These are phyloP conservation scores for Dioscorea zingiberensis DNA, from an alignment of 106 monocot genomes.

Conservation along the genomic window DNA sequence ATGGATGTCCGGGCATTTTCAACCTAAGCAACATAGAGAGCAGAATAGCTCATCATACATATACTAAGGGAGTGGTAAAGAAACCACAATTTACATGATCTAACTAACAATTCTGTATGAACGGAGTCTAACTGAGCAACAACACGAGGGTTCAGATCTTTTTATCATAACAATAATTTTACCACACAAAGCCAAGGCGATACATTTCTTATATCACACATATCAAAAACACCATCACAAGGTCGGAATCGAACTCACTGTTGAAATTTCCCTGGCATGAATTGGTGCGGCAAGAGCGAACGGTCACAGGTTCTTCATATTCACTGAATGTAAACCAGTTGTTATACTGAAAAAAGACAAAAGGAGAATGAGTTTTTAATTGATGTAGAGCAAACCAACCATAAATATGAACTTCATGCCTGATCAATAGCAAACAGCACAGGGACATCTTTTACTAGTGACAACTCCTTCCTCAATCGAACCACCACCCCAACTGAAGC, in stretches of 20 bases:
- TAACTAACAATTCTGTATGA: too few species aligned
- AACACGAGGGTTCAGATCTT: too few species aligned
- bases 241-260: constrained; percentile 30
- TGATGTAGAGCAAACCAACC: not conserved
- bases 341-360: constrained; percentile 60
- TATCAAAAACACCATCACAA: too few species aligned
- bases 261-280: constrained; percentile 86
- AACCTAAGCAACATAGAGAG: too few species aligned
- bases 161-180: too few species aligned
- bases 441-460: constrained; percentile 84
- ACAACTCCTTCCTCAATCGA: constrained; percentile 85
- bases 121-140: too few species aligned
- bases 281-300: constrained; percentile 63
- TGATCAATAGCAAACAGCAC: constrained; percentile 97
- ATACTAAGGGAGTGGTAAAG: too few species aligned
- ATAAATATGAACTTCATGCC: constrained; percentile 18
- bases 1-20: too few species aligned
- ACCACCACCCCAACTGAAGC: constrained; percentile 81
- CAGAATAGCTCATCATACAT: too few species aligned
- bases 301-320: constrained; percentile 75
- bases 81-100: too few species aligned
- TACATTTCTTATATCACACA: too few species aligned
- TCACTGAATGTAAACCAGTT: constrained; percentile 98
- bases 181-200: too few species aligned
- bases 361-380: not conserved